Evolutionary conservation across 2,329 filamentous ascomycete species (phyloP), one percentile per base, ranked within the genome.

Genomic region (Cercospora janseana): DNA sequence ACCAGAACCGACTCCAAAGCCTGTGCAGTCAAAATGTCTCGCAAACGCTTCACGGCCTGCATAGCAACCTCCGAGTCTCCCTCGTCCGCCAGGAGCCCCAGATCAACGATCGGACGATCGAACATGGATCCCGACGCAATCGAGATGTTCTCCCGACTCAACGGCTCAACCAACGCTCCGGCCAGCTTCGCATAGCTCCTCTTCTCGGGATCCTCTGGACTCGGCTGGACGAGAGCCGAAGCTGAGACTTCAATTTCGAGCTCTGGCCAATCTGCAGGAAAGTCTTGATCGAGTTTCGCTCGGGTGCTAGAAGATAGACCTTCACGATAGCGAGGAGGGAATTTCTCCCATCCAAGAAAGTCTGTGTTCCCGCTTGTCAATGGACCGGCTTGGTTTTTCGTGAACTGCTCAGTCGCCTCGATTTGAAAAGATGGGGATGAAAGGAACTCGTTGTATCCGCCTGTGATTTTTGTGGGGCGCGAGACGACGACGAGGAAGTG

Each of bases 1-100:
- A 21, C 28, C 1, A 13, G 13, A 23, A 41, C 27, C 10, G 37
- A 41, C 15, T 41, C 20, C 21, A 41, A n/a, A 6, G 13, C 37
- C 6, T 20, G 37, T 9, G 37, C 15, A 4, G 21, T 23, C 37
- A 20, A 41, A 15, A 41, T 41, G n/a, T 41, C 37, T 15, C 37
- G 37, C 37, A 41, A 24, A 13, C 37, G 37, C n/a, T n/a, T n/a
- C n/a, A 27, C 37, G 37, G 37, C n/a, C n/a, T n/a, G n/a, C n/a
- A n/a, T n/a, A n/a, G n/a, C n/a, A n/a, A n/a, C n/a, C n/a, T n/a
- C n/a, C n/a, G n/a, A n/a, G n/a, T n/a, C n/a, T n/a, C n/a, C n/a
- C n/a, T n/a, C n/a, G n/a, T n/a, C n/a, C n/a, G n/a, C n/a, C n/a
- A n/a, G n/a, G n/a, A n/a, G n/a, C n/a, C n/a, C n/a, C n/a, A n/a